A percentile compares a stretch with the other conserved stretches of the same genome.
These are phyloP conservation scores for Phoma herbarum DNA, from an alignment of 2,329 filamentous ascomycete species.

Conservation along the genomic window DNA sequence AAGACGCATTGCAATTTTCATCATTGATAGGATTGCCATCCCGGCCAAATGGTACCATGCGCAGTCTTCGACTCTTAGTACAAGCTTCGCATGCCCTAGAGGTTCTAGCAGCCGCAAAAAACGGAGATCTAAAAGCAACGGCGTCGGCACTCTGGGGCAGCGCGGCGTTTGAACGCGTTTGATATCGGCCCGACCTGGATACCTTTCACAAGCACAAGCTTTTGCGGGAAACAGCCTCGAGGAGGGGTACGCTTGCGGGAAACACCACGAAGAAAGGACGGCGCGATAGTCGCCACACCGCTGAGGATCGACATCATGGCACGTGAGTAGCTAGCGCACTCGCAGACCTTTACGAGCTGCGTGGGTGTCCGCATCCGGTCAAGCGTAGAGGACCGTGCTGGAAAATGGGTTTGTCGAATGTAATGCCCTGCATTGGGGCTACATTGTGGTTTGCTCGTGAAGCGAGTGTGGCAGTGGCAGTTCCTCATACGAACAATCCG, in stretches of 20 bases:
- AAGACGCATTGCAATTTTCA: not conserved
- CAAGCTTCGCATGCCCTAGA: not conserved
- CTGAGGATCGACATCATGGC: slow-evolving; percentile 16
- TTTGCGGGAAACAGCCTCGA: slow-evolving; percentile 10
- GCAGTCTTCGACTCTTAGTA: not conserved
- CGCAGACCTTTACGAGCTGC: slow-evolving; percentile 7
- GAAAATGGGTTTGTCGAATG: slow-evolving; percentile 6
- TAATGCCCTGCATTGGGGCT: slow-evolving; percentile 18
- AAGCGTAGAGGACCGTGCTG: slow-evolving; percentile 9
- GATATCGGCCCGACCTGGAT: slow-evolving; percentile 8
- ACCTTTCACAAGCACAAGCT: slow-evolving; percentile 9
- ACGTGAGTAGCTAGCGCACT: slow-evolving; percentile 10
- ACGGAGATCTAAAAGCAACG: slow-evolving; percentile 5
- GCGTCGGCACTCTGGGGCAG: slow-evolving; percentile 13
- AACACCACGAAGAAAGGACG: slow-evolving; percentile 4
- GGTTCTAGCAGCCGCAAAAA: slow-evolving; percentile 10
- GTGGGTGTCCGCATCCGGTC: slow-evolving; percentile 4
- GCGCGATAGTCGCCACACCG: slow-evolving; percentile 26
- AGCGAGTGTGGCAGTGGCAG: not conserved
- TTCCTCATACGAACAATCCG: not conserved
- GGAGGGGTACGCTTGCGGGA: slow-evolving; percentile 18
- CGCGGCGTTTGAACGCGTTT: slow-evolving; percentile 11
- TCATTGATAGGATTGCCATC: slow-evolving; percentile 2
- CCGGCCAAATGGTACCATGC: slow-evolving; percentile 8
- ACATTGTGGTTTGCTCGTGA: not conserved